These are phyloP conservation scores for Asterophora parasitica DNA, from an alignment of 768 basidiomycete genomes.

Conservation along the genomic window DNA sequence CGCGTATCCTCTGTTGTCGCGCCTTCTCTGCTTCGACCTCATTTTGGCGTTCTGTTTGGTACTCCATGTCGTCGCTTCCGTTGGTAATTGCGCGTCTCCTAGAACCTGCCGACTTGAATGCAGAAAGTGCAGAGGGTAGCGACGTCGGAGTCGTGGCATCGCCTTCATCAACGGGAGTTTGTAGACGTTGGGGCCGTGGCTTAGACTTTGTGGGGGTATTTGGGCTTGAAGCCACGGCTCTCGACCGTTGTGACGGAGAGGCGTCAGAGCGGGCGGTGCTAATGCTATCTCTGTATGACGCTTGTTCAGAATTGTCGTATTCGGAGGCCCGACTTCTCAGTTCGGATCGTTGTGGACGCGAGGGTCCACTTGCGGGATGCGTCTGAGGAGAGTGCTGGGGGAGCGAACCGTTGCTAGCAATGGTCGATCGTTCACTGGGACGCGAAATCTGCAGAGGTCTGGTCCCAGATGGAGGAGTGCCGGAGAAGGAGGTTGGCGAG, in stretches of 20 bases:
- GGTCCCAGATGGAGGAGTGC: conserved; percentile 32
- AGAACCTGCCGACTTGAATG: conserved; percentile 65
- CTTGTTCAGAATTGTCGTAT: conserved; percentile 45
- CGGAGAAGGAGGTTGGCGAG: conserved; percentile 31
- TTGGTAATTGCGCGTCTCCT: conserved; percentile 50
- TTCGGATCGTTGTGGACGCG: conserved; percentile 66
- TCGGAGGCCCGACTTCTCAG: conserved; percentile 53
- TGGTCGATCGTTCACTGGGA: conserved; percentile 44
- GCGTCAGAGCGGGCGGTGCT: conserved; percentile 38
- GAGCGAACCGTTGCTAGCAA: conserved; percentile 40
- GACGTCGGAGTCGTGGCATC: conserved; percentile 40
- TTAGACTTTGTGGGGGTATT: conserved; percentile 15
- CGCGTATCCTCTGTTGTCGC: conserved; percentile 66
- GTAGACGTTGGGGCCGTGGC: conserved; percentile 27
- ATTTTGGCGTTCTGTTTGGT: conserved; percentile 51
- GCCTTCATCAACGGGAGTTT: conserved; percentile 30
- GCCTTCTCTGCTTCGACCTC: conserved; percentile 60
- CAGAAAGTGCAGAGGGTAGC: conserved; percentile 55
- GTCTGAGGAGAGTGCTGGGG: conserved; percentile 33
- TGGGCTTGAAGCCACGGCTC: conserved; percentile 10
- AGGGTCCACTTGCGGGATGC: conserved; percentile 45
- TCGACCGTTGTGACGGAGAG: conserved; percentile 9
- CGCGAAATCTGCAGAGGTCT: conserved; percentile 61
- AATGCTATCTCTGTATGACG: conserved; percentile 45
- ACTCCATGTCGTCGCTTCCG: conserved; percentile 49